Evolutionary conservation across 768 basidiomycete species (phyloP).

Genomic region (Termitomyces heimii): DNA sequence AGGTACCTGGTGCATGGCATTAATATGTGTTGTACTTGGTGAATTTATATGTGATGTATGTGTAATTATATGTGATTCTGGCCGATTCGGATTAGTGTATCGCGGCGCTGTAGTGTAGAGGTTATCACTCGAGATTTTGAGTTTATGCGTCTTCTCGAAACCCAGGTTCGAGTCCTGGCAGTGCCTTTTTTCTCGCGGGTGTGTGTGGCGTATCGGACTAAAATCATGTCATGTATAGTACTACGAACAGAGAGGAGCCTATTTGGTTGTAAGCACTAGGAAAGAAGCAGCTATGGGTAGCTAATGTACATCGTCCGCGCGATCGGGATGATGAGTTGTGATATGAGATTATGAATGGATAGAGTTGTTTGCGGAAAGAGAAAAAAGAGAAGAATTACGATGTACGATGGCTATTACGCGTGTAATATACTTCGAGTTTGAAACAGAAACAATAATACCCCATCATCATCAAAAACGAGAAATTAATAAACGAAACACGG

Average conservation of each 20-base stretch:
- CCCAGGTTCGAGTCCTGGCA: constrained; percentile 15
- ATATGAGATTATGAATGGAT: background rate
- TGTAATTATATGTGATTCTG: background rate
- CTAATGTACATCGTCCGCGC: constrained; percentile 11
- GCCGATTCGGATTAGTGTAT: no score
- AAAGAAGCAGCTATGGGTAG: background rate
- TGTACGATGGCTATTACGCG: background rate
- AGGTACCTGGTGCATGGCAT: constrained; percentile 43
- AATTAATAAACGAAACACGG: no score
- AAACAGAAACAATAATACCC: no score
- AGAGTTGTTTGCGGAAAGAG: no score
- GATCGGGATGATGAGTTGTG: background rate
- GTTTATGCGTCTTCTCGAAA: constrained; percentile 5
- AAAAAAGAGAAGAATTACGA: background rate
- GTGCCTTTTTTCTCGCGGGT: constrained; percentile 5
- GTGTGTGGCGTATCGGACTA: no score
- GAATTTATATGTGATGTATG: background rate
- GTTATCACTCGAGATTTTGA: constrained; percentile 4
- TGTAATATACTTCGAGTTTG: background rate
- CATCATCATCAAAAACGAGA: no score
- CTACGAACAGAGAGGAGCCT: no score
- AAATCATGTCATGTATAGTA: background rate
- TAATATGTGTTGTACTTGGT: constrained; percentile 11
- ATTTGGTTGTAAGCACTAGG: constrained; percentile 2
- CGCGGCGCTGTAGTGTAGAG: background rate